Conservation (phyloP, 2,329 filamentous ascomycete species). For the Iodosphaeria phyllophila region DNA sequence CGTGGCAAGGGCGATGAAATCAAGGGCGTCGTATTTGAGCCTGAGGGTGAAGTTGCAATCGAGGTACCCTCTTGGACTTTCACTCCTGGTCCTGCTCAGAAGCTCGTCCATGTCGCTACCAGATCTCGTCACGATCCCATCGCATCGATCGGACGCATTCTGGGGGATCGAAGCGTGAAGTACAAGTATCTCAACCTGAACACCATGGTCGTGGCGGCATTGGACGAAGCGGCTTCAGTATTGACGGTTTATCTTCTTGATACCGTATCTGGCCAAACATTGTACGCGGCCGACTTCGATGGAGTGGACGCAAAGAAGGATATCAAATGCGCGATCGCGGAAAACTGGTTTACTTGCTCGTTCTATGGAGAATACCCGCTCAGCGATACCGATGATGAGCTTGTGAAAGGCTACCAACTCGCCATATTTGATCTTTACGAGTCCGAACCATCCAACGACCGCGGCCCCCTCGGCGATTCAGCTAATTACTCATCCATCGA, state of each 20-base stretch:
- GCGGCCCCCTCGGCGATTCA: slow-evolving; percentile 53
- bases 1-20: slow-evolving; percentile 28
- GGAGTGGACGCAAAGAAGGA: slow-evolving; percentile 58
- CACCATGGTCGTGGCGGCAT: slow-evolving; percentile 54
- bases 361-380: slow-evolving; percentile 47
- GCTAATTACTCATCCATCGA: slow-evolving; percentile 63
- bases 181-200: slow-evolving; percentile 97
- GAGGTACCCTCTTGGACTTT: slow-evolving; percentile 54
- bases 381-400: slow-evolving; percentile 30
- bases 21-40: slow-evolving; percentile 33
- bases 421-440: slow-evolving; percentile 82
- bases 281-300: slow-evolving; percentile 51
- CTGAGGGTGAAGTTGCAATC: slow-evolving; percentile 19
- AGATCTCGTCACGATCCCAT: slow-evolving; percentile 66
- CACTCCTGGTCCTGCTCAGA: slow-evolving; percentile 42
- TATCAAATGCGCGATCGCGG: slow-evolving; percentile 62
- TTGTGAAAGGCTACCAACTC: slow-evolving; percentile 69
- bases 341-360: slow-evolving; percentile 92
- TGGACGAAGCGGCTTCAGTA: slow-evolving; percentile 35
- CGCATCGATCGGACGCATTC: slow-evolving; percentile 84
- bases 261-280: slow-evolving; percentile 63
- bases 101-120: slow-evolving; percentile 47
- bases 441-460: slow-evolving; percentile 64
- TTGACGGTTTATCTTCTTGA: slow-evolving; percentile 69
- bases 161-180: slow-evolving; percentile 78